These are phyloP conservation scores for Colletotrichum acutatum DNA, from an alignment of 2,329 filamentous ascomycete species.

Conservation along the genomic window DNA sequence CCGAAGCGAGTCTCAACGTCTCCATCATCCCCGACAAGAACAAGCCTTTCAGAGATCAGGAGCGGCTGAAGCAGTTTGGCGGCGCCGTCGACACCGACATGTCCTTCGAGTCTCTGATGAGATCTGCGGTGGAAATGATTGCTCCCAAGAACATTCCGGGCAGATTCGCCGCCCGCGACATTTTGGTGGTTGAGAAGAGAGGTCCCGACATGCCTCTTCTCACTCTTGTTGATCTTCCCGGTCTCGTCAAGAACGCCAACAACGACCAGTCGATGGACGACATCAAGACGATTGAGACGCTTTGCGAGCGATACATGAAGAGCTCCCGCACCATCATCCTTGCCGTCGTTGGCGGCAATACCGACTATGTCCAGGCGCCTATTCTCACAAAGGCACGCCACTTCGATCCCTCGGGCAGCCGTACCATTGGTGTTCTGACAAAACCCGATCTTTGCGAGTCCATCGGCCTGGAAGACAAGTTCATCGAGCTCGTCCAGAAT, in stretches of 20 bases:
- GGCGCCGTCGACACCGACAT: slow-evolving; percentile 56
- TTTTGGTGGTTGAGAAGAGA: slow-evolving; percentile 68
- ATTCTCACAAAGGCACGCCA: slow-evolving; percentile 62
- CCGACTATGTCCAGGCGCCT: slow-evolving; percentile 64
- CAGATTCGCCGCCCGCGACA: slow-evolving; percentile 62
- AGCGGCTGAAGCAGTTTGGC: slow-evolving; percentile 58
- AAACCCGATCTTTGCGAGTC: slow-evolving; percentile 65
- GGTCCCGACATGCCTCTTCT: slow-evolving; percentile 69
- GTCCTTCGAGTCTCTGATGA: slow-evolving; percentile 62
- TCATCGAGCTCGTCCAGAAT: slow-evolving; percentile 63
- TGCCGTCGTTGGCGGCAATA: slow-evolving; percentile 66
- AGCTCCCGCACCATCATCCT: slow-evolving; percentile 65
- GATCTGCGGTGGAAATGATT: slow-evolving; percentile 61
- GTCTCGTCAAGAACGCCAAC: slow-evolving; percentile 65
- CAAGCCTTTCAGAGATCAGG: slow-evolving; percentile 58
- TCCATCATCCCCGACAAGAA: slow-evolving; percentile 66
- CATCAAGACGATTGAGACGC: slow-evolving; percentile 60
- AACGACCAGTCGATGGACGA: slow-evolving; percentile 64
- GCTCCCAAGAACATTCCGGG: slow-evolving; percentile 61
- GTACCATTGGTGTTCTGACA: slow-evolving; percentile 63
- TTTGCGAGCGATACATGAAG: slow-evolving; percentile 67
- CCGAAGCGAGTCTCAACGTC: slow-evolving; percentile 57
- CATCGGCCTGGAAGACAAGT: slow-evolving; percentile 64
- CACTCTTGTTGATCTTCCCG: slow-evolving; percentile 71
- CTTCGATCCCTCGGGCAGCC: slow-evolving; percentile 60